These are phyloP conservation scores for Paecilomyces sp. DNA, from an alignment of 2,329 filamentous ascomycete genomes.

Conservation along the genomic window DNA sequence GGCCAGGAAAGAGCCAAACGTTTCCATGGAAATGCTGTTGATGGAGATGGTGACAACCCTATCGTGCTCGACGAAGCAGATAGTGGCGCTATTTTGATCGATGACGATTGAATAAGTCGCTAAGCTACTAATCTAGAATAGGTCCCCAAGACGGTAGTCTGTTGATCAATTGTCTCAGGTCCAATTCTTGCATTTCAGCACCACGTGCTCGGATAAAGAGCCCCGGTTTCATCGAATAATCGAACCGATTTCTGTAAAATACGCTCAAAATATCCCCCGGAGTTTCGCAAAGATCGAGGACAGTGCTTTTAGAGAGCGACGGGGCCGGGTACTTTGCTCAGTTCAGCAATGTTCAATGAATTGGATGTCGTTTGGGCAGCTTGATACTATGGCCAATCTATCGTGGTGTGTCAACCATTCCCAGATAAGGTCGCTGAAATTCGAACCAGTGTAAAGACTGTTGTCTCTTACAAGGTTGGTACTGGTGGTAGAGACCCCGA, in stretches of 20 bases:
- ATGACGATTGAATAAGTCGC: constrained; percentile 46
- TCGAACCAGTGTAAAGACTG: neutral
- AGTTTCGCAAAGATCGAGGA: neutral
- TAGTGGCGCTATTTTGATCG: constrained; percentile 60
- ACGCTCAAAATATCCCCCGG: neutral
- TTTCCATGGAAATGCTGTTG: constrained; percentile 27
- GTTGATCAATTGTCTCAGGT: neutral
- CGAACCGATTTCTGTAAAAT: neutral
- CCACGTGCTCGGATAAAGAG: neutral
- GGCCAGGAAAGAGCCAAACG: constrained; percentile 36
- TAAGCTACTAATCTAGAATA: neutral
- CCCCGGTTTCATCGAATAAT: neutral
- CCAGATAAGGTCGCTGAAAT: neutral
- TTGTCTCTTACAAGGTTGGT: neutral
- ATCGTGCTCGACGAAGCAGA: constrained; percentile 43
- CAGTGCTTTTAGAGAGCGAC: neutral
- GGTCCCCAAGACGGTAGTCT: neutral
- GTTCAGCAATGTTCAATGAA: neutral
- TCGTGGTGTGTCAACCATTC: neutral
- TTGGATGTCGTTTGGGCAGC: neutral
- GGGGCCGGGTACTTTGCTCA: neutral
- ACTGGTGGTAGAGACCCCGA: neutral
- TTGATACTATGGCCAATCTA: neutral
- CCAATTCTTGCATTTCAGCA: neutral
- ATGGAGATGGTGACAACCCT: constrained; percentile 32